phyloP scores from a whole-genome alignment of 2,329 filamentous ascomycete genomes.

The Cordyceps fumosorosea region DNA sequence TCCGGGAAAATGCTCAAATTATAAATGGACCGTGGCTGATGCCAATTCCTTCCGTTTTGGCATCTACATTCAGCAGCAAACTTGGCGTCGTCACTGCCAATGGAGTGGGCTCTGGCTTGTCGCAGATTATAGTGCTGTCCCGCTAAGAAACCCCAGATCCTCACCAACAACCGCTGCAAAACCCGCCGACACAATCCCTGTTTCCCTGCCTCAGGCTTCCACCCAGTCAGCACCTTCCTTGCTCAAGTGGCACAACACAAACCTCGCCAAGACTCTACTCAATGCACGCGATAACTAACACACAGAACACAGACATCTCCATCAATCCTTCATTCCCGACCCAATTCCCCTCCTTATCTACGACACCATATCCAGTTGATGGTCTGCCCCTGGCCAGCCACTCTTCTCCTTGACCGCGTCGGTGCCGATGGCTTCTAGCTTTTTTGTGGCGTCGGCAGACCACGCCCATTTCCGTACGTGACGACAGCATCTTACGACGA shows the following conservation, averaged over 20 bases:
- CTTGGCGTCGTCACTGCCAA: not conserved
- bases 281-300: not conserved
- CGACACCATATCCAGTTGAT: not conserved
- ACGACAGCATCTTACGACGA: constrained; percentile 11
- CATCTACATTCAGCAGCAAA: not conserved
- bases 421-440: not conserved
- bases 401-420: not conserved
- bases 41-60: not conserved
- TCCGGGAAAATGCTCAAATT: not conserved
- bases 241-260: not conserved
- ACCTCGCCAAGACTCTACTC: constrained; percentile 3
- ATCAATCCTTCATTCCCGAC: not conserved
- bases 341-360: not conserved
- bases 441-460: constrained; percentile 1
- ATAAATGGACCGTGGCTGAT: not conserved
- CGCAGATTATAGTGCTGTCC: not conserved
- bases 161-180: not conserved
- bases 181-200: not conserved
- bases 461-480: not conserved
- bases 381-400: not conserved
- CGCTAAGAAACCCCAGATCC: not conserved
- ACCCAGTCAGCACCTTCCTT: not conserved
- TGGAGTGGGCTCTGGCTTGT: not conserved
- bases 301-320: too few species aligned
- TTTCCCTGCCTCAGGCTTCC: not conserved